These are phyloP conservation scores for Drosera capensis DNA, from an alignment of 148 eudicot genomes.

Conservation along the genomic window DNA sequence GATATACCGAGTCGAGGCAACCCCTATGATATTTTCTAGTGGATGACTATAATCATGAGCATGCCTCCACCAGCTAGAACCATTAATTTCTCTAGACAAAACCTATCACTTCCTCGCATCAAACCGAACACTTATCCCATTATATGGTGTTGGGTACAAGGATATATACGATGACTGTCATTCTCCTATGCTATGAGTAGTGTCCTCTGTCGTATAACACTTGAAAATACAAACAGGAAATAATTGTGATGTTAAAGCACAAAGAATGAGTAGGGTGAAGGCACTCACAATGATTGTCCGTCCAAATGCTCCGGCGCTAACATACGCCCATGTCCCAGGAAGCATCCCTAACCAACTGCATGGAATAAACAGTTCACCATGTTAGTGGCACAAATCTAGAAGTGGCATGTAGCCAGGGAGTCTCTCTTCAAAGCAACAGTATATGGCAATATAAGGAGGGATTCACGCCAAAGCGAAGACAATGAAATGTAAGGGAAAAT, in stretches of 20 bases:
- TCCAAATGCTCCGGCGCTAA: slow-evolving; percentile 98
- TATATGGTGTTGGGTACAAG: neutral
- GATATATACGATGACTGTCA: neutral
- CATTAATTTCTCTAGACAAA: no score
- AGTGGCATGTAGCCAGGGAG: no score
- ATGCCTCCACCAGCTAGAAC: no score
- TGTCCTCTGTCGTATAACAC: neutral
- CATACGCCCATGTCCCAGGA: slow-evolving; percentile 96
- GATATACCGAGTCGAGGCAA: neutral
- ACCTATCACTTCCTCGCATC: no score
- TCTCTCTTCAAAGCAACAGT: neutral
- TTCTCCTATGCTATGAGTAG: neutral
- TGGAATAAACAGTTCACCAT: neutral
- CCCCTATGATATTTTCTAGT: no score
- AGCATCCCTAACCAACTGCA: slow-evolving; percentile 99
- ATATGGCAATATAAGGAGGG: no score
- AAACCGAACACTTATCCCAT: no score
- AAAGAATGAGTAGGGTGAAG: no score
- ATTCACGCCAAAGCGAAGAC: no score
- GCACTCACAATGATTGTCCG: slow-evolving; percentile 86
- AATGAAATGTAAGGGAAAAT: no score
- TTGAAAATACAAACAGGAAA: neutral
- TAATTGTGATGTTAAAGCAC: neutral
- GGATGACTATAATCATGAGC: no score
- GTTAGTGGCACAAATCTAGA: no score